Percentiles rank a stretch among this genome's conserved stretches.
Conservation (phyloP, 2,329 filamentous ascomycete genomes). For the Alternaria brassicicola region DNA sequence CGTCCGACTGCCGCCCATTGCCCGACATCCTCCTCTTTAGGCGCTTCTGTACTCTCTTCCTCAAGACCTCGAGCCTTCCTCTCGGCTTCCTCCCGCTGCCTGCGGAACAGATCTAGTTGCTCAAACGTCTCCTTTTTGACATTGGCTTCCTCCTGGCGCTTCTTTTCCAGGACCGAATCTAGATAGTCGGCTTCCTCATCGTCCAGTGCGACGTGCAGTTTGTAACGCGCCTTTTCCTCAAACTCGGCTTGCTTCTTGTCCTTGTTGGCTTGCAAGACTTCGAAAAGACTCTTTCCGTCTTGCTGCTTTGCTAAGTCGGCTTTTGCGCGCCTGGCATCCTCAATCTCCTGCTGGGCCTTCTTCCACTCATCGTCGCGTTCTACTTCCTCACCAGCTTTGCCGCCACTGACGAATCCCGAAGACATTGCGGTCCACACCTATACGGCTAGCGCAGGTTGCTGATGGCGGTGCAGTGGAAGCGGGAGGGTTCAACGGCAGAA, state of each 20-base stretch:
- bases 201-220: slow-evolving; percentile 80
- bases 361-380: slow-evolving; percentile 65
- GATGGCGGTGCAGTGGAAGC: not conserved
- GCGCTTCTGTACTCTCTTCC: slow-evolving; percentile 45
- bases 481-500: slow-evolving; percentile 1
- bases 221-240: slow-evolving; percentile 72
- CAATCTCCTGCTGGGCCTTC: slow-evolving; percentile 68
- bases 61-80: slow-evolving; percentile 49
- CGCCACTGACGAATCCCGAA: slow-evolving; percentile 61
- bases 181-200: slow-evolving; percentile 81
- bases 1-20: slow-evolving; percentile 58
- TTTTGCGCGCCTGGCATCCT: slow-evolving; percentile 63
- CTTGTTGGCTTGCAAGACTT: slow-evolving; percentile 82
- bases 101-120: slow-evolving; percentile 64
- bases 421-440: slow-evolving; percentile 38
- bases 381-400: slow-evolving; percentile 51
- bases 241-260: slow-evolving; percentile 85
- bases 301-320: slow-evolving; percentile 58
- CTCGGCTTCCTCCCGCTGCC: slow-evolving; percentile 65
- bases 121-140: slow-evolving; percentile 65
- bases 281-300: slow-evolving; percentile 70
- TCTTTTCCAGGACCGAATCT: slow-evolving; percentile 63
- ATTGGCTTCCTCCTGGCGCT: slow-evolving; percentile 61
- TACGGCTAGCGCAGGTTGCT: slow-evolving; percentile 20
- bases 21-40: slow-evolving; percentile 49